Evolutionary conservation across 202 grass and related monocot species (phyloP), one percentile per base, ranked within the genome.

Genomic region (Dendrocalamus latiflorus): DNA sequence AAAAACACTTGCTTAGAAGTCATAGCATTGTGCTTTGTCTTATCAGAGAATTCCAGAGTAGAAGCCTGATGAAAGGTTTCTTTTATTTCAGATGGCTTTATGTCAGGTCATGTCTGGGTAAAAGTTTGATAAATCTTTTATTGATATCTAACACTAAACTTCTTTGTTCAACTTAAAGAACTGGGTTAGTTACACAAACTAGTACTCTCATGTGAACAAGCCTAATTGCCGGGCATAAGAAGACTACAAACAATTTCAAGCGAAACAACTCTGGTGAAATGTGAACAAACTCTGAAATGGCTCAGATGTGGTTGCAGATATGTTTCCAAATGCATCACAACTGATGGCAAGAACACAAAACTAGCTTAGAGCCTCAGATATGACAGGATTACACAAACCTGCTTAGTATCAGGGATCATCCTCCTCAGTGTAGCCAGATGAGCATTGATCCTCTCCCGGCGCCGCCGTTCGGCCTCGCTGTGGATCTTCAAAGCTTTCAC

Each of bases 381-480:
- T 65, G 8, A 9, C 5, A 63, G 70, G 55, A 77, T 43, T 50
- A 18, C 58, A 72, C 84, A 3, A 13, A 89, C 96, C 96, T 99
- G 94, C 12, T 81, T 86, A 36, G 93, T 85, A 66, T 87, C 83
- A 83, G 87, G 87, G 34, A 99, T 53, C 93, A 99, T 94, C 26
- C 83, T 93, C 81, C 88, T 89, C 33, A 99, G 81, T n/a, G 74
- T 84, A 10, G 81, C 43, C 51, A 99, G 86, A 36, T 99, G 96
- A 12, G 85, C 79, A 77, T 99, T 99, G 78, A 99, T 99, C 83
- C 91, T 93, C 88, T 94, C 93, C 49, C 96, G 81, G 28, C 96
- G 88, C 53, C 93, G 89, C 67, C 89, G 92, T 81, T 99, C 96
- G 24, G 93, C 96, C 87, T 99, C 96, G 68, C 96, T 96, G 67